Evolutionary conservation across 768 basidiomycete species (phyloP).

Genomic region (Rhodocollybia butyracea): DNA sequence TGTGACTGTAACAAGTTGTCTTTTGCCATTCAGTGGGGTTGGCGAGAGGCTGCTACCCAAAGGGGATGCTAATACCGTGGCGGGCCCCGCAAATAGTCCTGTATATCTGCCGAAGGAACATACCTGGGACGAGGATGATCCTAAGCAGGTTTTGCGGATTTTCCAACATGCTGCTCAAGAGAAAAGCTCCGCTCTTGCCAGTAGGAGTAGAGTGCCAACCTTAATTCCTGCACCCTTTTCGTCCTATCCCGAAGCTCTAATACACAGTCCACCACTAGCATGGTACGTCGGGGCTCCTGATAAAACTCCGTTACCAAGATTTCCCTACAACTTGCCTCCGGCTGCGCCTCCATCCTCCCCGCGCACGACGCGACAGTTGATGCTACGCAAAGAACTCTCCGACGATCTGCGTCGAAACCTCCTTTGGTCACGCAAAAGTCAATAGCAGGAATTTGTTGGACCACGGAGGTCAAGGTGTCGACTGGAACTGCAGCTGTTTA

Average conservation of each 20-base stretch:
- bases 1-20: slow-evolving; percentile 16
- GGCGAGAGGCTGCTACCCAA: slow-evolving; percentile 12
- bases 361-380: slow-evolving; percentile 60
- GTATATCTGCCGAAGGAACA: slow-evolving; percentile 63
- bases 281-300: slow-evolving; percentile 8
- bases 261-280: slow-evolving; percentile 11
- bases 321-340: slow-evolving; percentile 73
- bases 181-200: slow-evolving; percentile 24
- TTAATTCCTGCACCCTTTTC: slow-evolving; percentile 4
- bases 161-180: slow-evolving; percentile 70
- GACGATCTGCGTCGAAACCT: slow-evolving; percentile 62
- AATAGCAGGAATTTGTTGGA: slow-evolving; percentile 12
- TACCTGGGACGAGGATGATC: slow-evolving; percentile 52
- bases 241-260: slow-evolving; percentile 13
- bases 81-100: too few species aligned
- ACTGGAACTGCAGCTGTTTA: slow-evolving; percentile 3
- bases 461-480: slow-evolving; percentile 9
- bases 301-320: slow-evolving; percentile 53
- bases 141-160: slow-evolving; percentile 41
- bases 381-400: slow-evolving; percentile 64
- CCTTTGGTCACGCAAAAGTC: slow-evolving; percentile 58
- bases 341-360: slow-evolving; percentile 52
- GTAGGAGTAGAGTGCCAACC: not conserved
- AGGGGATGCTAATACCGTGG: too few species aligned
- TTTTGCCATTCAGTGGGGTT: not conserved